phyloP scores from a whole-genome alignment of 441 rosid genomes.

The Capsella rubella region DNA sequence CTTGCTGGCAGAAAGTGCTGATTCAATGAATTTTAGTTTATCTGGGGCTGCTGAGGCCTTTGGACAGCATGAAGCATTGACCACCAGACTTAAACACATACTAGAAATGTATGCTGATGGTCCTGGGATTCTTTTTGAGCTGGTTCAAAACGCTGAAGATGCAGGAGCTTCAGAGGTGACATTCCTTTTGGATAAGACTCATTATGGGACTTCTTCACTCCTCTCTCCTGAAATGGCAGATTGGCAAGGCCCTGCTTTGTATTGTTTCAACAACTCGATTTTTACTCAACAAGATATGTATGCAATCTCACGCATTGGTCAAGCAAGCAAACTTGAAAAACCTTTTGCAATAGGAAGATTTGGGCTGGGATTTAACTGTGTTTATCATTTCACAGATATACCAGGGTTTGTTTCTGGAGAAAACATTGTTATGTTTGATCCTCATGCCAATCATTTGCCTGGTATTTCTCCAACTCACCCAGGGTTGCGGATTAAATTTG shows the following conservation, averaged over 20 bases:
- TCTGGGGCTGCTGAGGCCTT: slow-evolving; percentile 99
- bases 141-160: slow-evolving; percentile 98
- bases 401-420: slow-evolving; percentile 99
- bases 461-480: slow-evolving; percentile 99
- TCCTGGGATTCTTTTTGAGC: slow-evolving; percentile 96
- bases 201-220: slow-evolving; percentile 96
- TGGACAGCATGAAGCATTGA: slow-evolving; percentile 99
- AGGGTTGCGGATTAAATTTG: slow-evolving; percentile 93
- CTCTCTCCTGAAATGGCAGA: slow-evolving; percentile 99
- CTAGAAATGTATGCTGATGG: slow-evolving; percentile 99
- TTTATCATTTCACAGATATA: slow-evolving; percentile 97
- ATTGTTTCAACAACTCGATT: slow-evolving; percentile 96
- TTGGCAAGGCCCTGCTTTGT: slow-evolving; percentile 99
- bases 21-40: slow-evolving; percentile 95
- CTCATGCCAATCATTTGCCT: slow-evolving; percentile 96
- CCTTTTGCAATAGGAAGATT: slow-evolving; percentile 98
- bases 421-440: slow-evolving; percentile 98
- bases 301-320: slow-evolving; percentile 99
- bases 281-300: slow-evolving; percentile 97
- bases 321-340: slow-evolving; percentile 98
- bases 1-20: slow-evolving; percentile 99
- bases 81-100: slow-evolving; percentile 97
- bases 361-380: slow-evolving; percentile 99
- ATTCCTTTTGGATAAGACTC: slow-evolving; percentile 95
- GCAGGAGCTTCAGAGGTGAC: slow-evolving; percentile 97